Conservation (phyloP, 768 basidiomycete species). For the Lentinula detonsa region DNA sequence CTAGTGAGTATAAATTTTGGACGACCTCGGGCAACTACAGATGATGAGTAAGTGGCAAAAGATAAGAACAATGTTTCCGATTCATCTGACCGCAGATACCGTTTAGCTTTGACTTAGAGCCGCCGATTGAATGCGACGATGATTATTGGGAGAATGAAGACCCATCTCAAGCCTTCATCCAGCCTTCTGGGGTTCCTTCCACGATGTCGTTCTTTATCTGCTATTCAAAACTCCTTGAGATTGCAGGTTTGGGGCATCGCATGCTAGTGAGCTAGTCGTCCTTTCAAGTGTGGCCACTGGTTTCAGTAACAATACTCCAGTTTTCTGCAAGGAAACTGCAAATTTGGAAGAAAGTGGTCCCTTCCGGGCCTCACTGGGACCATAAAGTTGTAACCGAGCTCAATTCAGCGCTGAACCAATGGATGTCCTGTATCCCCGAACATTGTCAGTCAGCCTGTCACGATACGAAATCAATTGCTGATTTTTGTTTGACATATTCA, state of each 20-base stretch:
- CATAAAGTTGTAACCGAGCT: constrained; percentile 1
- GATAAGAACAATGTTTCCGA: background rate
- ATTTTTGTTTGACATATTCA: constrained; percentile 14
- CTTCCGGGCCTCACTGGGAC: background rate
- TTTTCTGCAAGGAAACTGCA: background rate
- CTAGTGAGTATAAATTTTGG: constrained; percentile 28
- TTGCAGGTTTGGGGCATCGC: constrained; percentile 1
- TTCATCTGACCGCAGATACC: background rate
- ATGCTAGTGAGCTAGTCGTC: constrained; percentile 5
- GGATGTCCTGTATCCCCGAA: constrained; percentile 48
- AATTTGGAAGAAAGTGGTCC: background rate
- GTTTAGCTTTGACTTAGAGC: constrained; percentile 33
- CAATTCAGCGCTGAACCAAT: constrained; percentile 46
- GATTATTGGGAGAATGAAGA: constrained; percentile 24
- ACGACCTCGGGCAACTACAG: constrained; percentile 40
- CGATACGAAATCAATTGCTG: background rate
- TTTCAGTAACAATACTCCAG: background rate
- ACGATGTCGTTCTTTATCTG: constrained; percentile 3
- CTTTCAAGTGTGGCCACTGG: background rate
- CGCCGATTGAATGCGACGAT: constrained; percentile 50
- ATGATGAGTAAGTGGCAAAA: constrained; percentile 24
- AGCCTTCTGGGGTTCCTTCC: constrained; percentile 8
- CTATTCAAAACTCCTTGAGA: background rate
- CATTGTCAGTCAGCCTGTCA: constrained; percentile 22
- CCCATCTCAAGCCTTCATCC: constrained; percentile 2